Base-by-base conservation (phyloP, 768 basidiomycete species). In the Dacryopinax primogenitus region DNA sequence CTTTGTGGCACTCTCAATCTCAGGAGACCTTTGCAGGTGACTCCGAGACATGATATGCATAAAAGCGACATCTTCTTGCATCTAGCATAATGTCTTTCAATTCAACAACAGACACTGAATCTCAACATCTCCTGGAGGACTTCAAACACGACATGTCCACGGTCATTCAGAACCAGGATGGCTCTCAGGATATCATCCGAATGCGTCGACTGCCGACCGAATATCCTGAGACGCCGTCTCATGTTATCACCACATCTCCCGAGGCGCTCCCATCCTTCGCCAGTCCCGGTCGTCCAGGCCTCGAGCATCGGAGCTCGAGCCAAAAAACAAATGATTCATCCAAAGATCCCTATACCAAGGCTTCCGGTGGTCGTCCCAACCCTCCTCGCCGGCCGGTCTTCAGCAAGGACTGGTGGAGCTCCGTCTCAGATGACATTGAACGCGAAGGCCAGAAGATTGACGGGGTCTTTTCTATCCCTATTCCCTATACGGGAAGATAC, bases 21-120 rank as follows among this genome's bases (percentile, higher is more conserved):
- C 4, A 44, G 41, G 41, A 23, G 41, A 4, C 3, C 41, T 44
- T 44, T 4, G 41, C 3, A 18, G 6, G 11, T 15, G 32, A 18
- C 51, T 13, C 51, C 51, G 51, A 58, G 51, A 58, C 51, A 58
- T 58, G n/a, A n/a, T n/a, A n/a, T n/a, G n/a, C n/a, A 18, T 30
- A 58, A 28, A 58, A 58, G 51, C 9, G 3, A 2, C 13, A 11
- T 58, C 6, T 11, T 7, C 26, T 15, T 58, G 4, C 32, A 13
- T 28, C 51, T 4, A 9, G 9, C 11, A 15, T 28, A 23, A 58
- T 58, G 51, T 58, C 51, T 30, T 21, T 15, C 26, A 13, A 18
- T 13, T 58, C 51, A 9, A 9, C 37, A 39, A 39, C 30, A 4
- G 51, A 58, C 26, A 6, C 51, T 30, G 51, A 44, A 18, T 44